These are phyloP conservation scores for Saccharomycopsis sp. DNA, from an alignment of 805 yeast genomes.

Conservation along the genomic window DNA sequence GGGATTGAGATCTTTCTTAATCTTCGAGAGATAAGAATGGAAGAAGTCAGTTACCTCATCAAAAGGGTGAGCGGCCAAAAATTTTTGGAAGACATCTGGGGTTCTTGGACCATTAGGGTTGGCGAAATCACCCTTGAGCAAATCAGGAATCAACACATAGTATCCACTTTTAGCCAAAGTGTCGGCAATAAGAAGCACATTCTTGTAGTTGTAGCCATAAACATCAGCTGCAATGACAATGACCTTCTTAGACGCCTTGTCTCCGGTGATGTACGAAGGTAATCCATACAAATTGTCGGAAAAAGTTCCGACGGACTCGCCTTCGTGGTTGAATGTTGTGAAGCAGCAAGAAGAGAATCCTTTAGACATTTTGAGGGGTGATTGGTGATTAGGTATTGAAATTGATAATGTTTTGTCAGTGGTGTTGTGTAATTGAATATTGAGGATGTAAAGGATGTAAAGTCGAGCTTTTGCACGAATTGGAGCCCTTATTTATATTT, in stretches of 20 bases:
- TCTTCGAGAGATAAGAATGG: constrained; percentile 37
- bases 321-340: constrained; percentile 9
- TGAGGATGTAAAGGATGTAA: too few species aligned
- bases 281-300: constrained; percentile 10
- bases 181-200: constrained; percentile 59
- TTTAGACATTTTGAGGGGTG: background rate
- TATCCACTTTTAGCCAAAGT: constrained; percentile 55
- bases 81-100: constrained; percentile 19
- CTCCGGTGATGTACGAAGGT: constrained; percentile 33
- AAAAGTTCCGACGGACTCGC: constrained; percentile 10
- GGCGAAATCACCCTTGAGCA: constrained; percentile 50
- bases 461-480: too few species aligned
- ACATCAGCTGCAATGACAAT: constrained; percentile 66
- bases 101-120: constrained; percentile 27
- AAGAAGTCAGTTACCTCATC: constrained; percentile 46
- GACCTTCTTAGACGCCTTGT: constrained; percentile 34
- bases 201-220: constrained; percentile 53
- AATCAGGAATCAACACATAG: constrained; percentile 71
- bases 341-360: constrained; percentile 9
- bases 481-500: background rate
- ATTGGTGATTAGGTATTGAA: too few species aligned
- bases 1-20: constrained; percentile 41
- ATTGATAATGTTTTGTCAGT: too few species aligned
- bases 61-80: constrained; percentile 35
- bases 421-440: too few species aligned